phyloP scores from a whole-genome alignment of 2,329 filamentous ascomycete genomes.

The Oidium heveae region DNA sequence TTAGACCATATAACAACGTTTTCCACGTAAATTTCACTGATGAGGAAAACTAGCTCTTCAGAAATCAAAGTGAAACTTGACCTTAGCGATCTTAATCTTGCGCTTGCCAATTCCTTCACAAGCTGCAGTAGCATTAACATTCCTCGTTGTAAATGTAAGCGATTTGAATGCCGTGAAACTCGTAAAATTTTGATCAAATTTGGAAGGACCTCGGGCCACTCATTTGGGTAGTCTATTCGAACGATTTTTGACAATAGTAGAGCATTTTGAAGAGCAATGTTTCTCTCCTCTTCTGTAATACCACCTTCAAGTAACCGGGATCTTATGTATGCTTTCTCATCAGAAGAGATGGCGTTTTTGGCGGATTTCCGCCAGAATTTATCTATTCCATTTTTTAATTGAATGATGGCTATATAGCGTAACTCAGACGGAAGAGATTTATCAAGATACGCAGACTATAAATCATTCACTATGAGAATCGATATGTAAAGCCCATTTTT shows the following conservation, averaged over 20 bases:
- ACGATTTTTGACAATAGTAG: constrained; percentile 71
- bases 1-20: constrained; percentile 48
- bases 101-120: constrained; percentile 73
- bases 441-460: constrained; percentile 57
- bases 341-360: constrained; percentile 39
- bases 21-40: constrained; percentile 54
- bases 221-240: constrained; percentile 65
- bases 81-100: constrained; percentile 48
- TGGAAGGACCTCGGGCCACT: constrained; percentile 47
- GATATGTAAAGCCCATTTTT: background rate
- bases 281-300: constrained; percentile 47
- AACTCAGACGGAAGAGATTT: constrained; percentile 49
- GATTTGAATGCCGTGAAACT: constrained; percentile 27
- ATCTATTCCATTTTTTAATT: constrained; percentile 91
- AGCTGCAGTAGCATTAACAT: constrained; percentile 61
- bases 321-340: constrained; percentile 57
- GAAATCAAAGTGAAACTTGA: constrained; percentile 53
- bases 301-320: constrained; percentile 51
- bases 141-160: constrained; percentile 41
- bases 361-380: constrained; percentile 58
- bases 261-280: constrained; percentile 67
- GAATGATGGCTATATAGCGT: constrained; percentile 74
- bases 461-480: background rate
- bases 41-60: constrained; percentile 59
- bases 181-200: constrained; percentile 41